Base-by-base conservation (phyloP, 129 eudicot species). In the Flaveria brownii region DNA sequence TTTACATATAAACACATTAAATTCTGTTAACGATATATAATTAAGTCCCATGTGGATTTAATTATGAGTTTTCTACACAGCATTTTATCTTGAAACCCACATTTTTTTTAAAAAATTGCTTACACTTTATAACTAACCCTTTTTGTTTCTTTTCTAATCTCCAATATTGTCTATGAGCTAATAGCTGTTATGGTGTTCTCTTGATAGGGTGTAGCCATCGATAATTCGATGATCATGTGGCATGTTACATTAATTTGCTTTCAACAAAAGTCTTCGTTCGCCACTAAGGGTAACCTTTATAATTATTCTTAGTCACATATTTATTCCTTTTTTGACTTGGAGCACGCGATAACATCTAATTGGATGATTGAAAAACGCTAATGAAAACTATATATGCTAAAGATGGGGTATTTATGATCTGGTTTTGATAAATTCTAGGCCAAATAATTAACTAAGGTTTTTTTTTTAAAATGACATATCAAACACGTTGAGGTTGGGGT, bases 91-190 rank as follows among this genome's bases (percentile, higher is more conserved):
- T 62, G 3, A 26, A 62, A 65, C 70, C 47, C 70, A 65, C 70
- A 65, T 65, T 33, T 14, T 28, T 15, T 28, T 5, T 1, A 62
- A 62, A 59, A 13, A 5, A 62, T 14, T 28, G 11, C 43, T 28
- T 5, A 26, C 42, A 62, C 68, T 62, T 62, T 62, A 62, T 62
- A 62, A 28, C 68, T 13, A 62, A 26, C 68, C 68, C 28, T 62
- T 62, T 36, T 65, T 65, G 70, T 65, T 65, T 47, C 70, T 62
- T 25, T 62, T 62, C 18, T 28, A 62, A 26, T 28, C 43, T 62
- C 18, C 43, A 62, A 28, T 25, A 23, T 60, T 28, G 26, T 60
- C n/a, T 8, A 60, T 28, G 28, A 11, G 68, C 43, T 14, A 28
- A 28, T 62, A 62, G 43, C 68, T 62, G 41, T 25, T 61, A 28